Evolutionary conservation across 345 rosid genomes (phyloP).

Genomic region (Anastatica hierochuntica): DNA sequence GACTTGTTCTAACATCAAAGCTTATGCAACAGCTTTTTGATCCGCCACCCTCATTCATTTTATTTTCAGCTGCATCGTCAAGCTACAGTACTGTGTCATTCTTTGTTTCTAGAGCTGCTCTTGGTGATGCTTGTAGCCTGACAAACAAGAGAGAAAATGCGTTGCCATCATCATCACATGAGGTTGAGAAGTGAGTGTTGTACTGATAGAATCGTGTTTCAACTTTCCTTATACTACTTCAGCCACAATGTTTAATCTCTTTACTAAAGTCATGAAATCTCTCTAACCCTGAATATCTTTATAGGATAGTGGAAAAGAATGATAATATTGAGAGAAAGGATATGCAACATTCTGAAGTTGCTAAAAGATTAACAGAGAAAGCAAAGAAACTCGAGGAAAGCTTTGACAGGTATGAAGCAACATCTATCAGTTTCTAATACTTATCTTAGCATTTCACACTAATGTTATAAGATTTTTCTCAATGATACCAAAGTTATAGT

Average conservation of each 20-base stretch:
- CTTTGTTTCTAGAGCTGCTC: slow-evolving; percentile 36
- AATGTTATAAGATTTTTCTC: neutral
- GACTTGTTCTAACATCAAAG: slow-evolving; percentile 52
- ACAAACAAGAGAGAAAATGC: slow-evolving; percentile 14
- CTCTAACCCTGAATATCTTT: neutral
- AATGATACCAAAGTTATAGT: neutral
- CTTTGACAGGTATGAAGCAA: slow-evolving; percentile 39
- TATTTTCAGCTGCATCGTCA: slow-evolving; percentile 36
- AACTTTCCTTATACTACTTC: neutral
- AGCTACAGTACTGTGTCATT: slow-evolving; percentile 34
- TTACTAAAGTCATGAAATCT: slow-evolving; percentile 1
- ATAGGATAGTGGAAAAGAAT: slow-evolving; percentile 34
- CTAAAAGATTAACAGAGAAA: slow-evolving; percentile 43
- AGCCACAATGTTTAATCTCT: neutral
- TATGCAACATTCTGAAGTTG: slow-evolving; percentile 20
- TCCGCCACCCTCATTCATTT: slow-evolving; percentile 39
- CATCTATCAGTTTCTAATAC: neutral
- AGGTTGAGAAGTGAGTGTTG: slow-evolving; percentile 31
- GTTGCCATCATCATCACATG: slow-evolving; percentile 2
- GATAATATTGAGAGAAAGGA: slow-evolving; percentile 17
- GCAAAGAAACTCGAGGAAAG: slow-evolving; percentile 41
- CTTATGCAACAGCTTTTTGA: slow-evolving; percentile 56
- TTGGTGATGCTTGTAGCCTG: slow-evolving; percentile 52
- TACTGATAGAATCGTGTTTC: neutral
- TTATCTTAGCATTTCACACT: neutral